These are phyloP conservation scores for Dendrobium nobile DNA, from an alignment of 106 monocot genomes.

Conservation along the genomic window DNA sequence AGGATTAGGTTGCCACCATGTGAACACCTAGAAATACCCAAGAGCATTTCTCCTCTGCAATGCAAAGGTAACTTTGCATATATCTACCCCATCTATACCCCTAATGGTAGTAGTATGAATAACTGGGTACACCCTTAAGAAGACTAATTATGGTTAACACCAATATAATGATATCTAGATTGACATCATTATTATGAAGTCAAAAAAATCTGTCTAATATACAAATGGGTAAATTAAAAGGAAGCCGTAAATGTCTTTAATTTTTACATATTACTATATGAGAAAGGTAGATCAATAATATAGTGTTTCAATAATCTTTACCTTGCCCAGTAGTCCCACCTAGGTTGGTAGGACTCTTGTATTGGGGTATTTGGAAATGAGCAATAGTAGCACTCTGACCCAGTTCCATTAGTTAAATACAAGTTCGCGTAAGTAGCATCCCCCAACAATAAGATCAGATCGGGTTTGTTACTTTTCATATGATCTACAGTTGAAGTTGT, in stretches of 20 bases:
- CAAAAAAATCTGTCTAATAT: not conserved
- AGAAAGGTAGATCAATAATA: too few species aligned
- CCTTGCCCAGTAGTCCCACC: constrained; percentile 98
- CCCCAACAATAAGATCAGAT: constrained; percentile 69
- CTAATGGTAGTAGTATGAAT: not conserved
- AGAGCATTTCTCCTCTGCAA: not conserved
- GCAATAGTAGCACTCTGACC: constrained; percentile 81
- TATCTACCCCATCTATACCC: not conserved
- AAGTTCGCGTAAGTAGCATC: constrained; percentile 82
- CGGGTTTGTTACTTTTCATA: constrained; percentile 64
- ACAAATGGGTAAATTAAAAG: not conserved
- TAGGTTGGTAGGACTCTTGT: constrained; percentile 88
- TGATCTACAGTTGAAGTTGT: constrained; percentile 71
- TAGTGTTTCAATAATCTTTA: constrained; percentile 5
- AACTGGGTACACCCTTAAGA: not conserved
- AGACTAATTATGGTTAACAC: not conserved
- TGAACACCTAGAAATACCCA: not conserved
- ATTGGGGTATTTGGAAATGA: constrained; percentile 67
- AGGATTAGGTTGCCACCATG: not conserved
- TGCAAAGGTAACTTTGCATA: not conserved
- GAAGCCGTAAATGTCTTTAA: not conserved
- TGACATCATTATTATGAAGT: not conserved
- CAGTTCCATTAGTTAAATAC: constrained; percentile 85
- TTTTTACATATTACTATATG: not conserved
- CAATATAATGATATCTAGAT: not conserved